Evolutionary conservation across 1,139 yeast species (phyloP).

Genomic region (Scheffersomyces insectosa): DNA sequence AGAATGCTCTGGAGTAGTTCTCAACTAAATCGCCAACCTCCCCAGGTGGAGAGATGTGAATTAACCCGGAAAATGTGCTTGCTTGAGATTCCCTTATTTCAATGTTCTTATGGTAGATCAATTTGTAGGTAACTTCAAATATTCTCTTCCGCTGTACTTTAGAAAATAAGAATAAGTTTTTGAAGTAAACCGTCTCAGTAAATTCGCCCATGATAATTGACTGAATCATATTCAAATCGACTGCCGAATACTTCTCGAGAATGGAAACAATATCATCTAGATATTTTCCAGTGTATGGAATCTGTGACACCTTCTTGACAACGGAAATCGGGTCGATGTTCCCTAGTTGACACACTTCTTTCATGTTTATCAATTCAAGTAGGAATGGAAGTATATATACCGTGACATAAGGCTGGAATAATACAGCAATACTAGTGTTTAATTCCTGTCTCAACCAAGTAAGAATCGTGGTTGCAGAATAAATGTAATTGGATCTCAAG

Average conservation of each 20-base stretch:
- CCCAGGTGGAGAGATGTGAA: constrained; percentile 69
- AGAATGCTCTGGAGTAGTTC: constrained; percentile 23
- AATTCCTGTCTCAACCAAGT: constrained; percentile 45
- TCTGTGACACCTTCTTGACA: constrained; percentile 58
- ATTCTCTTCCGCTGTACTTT: constrained; percentile 50
- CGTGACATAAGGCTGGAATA: constrained; percentile 40
- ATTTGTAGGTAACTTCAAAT: constrained; percentile 51
- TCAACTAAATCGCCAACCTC: constrained; percentile 45
- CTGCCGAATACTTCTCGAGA: constrained; percentile 46
- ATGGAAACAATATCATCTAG: constrained; percentile 50
- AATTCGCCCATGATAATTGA: constrained; percentile 66
- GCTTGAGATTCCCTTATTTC: constrained; percentile 82
- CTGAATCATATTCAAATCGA: constrained; percentile 64
- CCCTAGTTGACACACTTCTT: constrained; percentile 82
- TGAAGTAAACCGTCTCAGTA: constrained; percentile 73
- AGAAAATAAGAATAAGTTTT: constrained; percentile 62
- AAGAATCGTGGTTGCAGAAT: constrained; percentile 46
- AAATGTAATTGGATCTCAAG: constrained; percentile 47
- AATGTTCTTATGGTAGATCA: constrained; percentile 63
- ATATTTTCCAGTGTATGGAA: constrained; percentile 50
- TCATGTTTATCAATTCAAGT: constrained; percentile 62
- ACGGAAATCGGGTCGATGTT: constrained; percentile 56
- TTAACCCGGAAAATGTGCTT: constrained; percentile 73
- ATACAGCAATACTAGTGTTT: constrained; percentile 40
- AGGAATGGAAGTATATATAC: constrained; percentile 68